These are phyloP conservation scores for Poa pratensis DNA, from an alignment of 176 grass and related monocot genomes.

Conservation along the genomic window DNA sequence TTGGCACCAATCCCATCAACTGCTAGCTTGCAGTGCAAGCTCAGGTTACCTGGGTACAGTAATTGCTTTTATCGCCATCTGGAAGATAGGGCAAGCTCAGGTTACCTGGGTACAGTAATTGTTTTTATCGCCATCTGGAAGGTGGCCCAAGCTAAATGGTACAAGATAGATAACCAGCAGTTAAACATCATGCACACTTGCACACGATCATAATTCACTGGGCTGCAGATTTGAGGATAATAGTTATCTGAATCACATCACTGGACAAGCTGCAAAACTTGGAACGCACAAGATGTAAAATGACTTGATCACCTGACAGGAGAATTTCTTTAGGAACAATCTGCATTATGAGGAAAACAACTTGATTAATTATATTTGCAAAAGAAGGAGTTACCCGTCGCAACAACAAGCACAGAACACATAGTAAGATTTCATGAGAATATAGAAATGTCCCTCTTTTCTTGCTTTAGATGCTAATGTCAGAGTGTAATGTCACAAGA, in stretches of 20 bases:
- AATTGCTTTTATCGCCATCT: conserved; percentile 68
- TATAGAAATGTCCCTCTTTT: neutral
- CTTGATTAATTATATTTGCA: conserved; percentile 61
- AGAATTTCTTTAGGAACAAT: conserved; percentile 1
- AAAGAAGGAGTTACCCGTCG: conserved; percentile 13
- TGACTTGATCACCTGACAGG: too few relatives aligned
- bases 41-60: conserved; percentile 22
- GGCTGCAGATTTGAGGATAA: neutral
- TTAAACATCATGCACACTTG: neutral
- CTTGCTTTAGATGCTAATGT: conserved; percentile 8
- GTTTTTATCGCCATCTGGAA: conserved; percentile 73
- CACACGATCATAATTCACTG: neutral
- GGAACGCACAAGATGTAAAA: neutral
- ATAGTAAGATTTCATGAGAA: neutral
- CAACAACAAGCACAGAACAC: neutral
- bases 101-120: conserved; percentile 40
- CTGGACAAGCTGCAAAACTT: conserved; percentile 1
- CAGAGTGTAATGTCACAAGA: neutral
- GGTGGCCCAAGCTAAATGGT: conserved; percentile 58
- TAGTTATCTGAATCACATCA: neutral
- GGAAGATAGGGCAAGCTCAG: conserved; percentile 53
- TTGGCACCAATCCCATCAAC: too few relatives aligned
- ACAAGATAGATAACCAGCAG: too few relatives aligned
- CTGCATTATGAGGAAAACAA: conserved; percentile 64
- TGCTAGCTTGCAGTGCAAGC: neutral